Base-by-base conservation (phyloP, 75 land plant genomes). In the Cupressus sempervirens region DNA sequence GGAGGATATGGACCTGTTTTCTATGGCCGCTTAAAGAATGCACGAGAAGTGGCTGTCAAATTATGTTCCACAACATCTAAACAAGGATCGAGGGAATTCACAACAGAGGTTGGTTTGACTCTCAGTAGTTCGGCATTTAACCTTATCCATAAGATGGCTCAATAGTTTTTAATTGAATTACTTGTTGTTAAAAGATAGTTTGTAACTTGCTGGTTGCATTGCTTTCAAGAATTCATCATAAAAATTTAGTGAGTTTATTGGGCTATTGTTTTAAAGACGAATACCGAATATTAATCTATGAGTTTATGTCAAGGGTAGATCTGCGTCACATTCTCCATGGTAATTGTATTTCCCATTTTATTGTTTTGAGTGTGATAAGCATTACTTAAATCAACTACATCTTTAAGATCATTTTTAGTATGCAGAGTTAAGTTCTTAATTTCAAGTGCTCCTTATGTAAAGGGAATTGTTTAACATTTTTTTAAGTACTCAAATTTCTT, bases 1-100 rank as follows among this genome's bases (percentile, higher is more conserved):
- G 93, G 94, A 43, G 93, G 88, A 40, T 92, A 88, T 81, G 93
- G 91, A 8, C 48, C 88, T 62, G 92, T 92, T 18, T 92, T 80
- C 80, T 26, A 86, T 62, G 94, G 94, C n/a, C 4, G 32, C 5
- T 53, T 92, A 12, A 81, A 84, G 10, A 85, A 89, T 34, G 86
- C 84, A 15, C 53, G 50, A 35, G 81, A 84, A 53, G 90, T 92
- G 3, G 93, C 89, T 2, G 92, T 92, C 6, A 92, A 92, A 82
- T 72, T 88, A 56, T 83, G 86, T 1, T 86, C 92, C n/a, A 68
- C 85, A 77, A 67, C 54, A 67, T 85, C 87, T 50, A 83, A 30
- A 18, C 87, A 86, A 65, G 93, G 90, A 1, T 26, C 68, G 2
- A 53, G 77, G 4, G 86, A 91, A 83, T 93, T 93, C 54, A n/a